Base-by-base conservation (phyloP, 1,284 basidiomycete genomes). In the Coniophora puteana region DNA sequence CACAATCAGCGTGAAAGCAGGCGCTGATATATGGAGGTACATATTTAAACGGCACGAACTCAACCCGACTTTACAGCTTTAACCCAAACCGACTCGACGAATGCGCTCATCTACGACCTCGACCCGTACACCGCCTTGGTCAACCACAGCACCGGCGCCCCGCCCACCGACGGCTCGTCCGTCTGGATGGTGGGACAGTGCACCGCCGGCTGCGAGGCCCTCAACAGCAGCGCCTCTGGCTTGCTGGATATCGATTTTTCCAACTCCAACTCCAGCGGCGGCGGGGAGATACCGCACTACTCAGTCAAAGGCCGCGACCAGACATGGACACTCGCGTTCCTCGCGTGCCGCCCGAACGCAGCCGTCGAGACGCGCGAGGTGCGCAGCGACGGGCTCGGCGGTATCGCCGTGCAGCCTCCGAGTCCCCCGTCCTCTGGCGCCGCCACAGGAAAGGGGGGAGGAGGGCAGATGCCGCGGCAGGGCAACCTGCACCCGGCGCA, bases 351-450 rank as follows among this genome's bases (percentile, higher is more conserved):
- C 6, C 56, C 57, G 17, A 59, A 59, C 23, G 27, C 46, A n/a
- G 41, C 29, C 3, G 48, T 61, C 13, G 47, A 58, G 41, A 59
- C 57, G 1, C 53, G 57, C 13, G 55, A 60, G 30, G 51, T 58
- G 16, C 48, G 59, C 21, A 58, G 35, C 21, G 34, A 49, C 8
- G 53, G 55, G 7, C 36, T 42, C 7, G 53, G 55, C 1, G 2
- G 40, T 3, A 7, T 61, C 2, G 36, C 4, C 5, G 56, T 61
- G 8, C 58, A 58, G n/a, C 46, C 50, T 2, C n/a, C n/a, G n/a
- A n/a, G n/a, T n/a, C n/a, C n/a, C n/a, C n/a, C n/a, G n/a, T n/a
- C n/a, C n/a, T n/a, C n/a, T n/a, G n/a, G n/a, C n/a, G n/a, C n/a
- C n/a, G n/a, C n/a, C n/a, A n/a, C n/a, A n/a, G n/a, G n/a, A n/a